A percentile compares a stretch with the other conserved stretches of the same genome.
phyloP scores from a whole-genome alignment of 768 basidiomycete genomes.

The Mycena sanguinolenta region DNA sequence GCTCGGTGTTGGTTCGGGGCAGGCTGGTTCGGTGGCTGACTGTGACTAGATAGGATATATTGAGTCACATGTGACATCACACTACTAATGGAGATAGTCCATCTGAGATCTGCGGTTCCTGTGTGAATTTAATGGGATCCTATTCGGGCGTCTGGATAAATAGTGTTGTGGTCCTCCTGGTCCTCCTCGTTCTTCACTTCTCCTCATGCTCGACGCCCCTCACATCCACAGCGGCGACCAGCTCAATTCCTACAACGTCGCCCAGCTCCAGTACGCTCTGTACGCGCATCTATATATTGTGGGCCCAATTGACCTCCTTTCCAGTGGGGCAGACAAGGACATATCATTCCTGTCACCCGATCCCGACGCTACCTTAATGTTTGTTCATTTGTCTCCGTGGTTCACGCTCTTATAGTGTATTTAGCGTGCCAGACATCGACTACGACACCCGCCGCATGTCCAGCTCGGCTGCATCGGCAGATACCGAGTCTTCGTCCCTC shows the following conservation, averaged over 20 bases:
- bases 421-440: conserved; percentile 63
- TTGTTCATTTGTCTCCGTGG: conserved; percentile 41
- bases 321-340: conserved; percentile 36
- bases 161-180: conserved; percentile 27
- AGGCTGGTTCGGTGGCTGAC: conserved; percentile 7
- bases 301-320: conserved; percentile 21
- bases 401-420: background rate
- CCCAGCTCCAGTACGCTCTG: conserved; percentile 74
- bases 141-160: conserved; percentile 45
- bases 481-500: conserved; percentile 73
- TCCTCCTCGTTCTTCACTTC: conserved; percentile 21
- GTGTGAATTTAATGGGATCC: conserved; percentile 23
- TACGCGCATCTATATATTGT: conserved; percentile 36
- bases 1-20: conserved; percentile 4
- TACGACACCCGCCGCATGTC: conserved; percentile 83
- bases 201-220: conserved; percentile 71
- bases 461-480: conserved; percentile 77
- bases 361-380: conserved; percentile 59
- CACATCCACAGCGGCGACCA: conserved; percentile 53
- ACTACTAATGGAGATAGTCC: background rate
- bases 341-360: conserved; percentile 42
- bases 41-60: conserved; percentile 12
- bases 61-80: background rate
- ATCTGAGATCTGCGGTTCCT: conserved; percentile 9
- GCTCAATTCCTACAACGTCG: conserved; percentile 72